phyloP scores from a whole-genome alignment of 495 filamentous ascomycete genomes.

The Delitschia confertaspora region DNA sequence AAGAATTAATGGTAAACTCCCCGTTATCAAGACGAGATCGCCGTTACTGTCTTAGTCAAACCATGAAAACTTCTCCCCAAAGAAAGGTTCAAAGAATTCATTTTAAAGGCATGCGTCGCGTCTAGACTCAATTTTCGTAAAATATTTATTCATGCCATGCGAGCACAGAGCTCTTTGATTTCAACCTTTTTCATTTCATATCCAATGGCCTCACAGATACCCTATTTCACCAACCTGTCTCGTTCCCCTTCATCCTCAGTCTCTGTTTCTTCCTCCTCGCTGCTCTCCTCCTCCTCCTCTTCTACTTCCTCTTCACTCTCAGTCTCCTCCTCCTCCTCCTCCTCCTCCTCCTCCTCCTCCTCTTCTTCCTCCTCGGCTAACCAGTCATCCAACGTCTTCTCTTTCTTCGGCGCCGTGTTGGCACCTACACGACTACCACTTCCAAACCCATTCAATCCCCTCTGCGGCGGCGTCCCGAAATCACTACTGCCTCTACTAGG shows the following conservation, averaged over 20 bases:
- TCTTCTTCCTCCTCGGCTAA: constrained; percentile 57
- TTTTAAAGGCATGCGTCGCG: too few species aligned
- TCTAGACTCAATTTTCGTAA: too few species aligned
- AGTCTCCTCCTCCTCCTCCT: constrained; percentile 41
- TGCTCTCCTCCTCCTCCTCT: constrained; percentile 40
- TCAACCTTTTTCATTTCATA: too few species aligned
- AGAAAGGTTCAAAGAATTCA: too few species aligned
- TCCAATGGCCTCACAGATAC: too few species aligned
- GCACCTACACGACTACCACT: background rate
- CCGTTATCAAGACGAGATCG: too few species aligned
- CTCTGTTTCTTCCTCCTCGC: constrained; percentile 38
- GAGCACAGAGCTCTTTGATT: too few species aligned
- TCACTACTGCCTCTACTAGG: background rate
- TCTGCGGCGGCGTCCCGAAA: constrained; percentile 1
- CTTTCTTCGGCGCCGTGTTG: constrained; percentile 29
- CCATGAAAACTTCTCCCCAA: too few species aligned
- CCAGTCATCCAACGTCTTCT: constrained; percentile 85
- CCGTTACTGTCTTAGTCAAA: too few species aligned
- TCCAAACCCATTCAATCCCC: constrained; percentile 26
- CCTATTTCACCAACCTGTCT: constrained; percentile 40
- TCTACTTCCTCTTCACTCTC: constrained; percentile 38
- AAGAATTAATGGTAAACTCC: too few species aligned
- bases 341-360: constrained; percentile 41
- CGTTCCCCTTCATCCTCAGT: constrained; percentile 37
- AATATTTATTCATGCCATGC: too few species aligned